A percentile compares a stretch with the other conserved stretches of the same genome.
Conservation (phyloP, 306 rosid genomes). For the Inga laurina region DNA sequence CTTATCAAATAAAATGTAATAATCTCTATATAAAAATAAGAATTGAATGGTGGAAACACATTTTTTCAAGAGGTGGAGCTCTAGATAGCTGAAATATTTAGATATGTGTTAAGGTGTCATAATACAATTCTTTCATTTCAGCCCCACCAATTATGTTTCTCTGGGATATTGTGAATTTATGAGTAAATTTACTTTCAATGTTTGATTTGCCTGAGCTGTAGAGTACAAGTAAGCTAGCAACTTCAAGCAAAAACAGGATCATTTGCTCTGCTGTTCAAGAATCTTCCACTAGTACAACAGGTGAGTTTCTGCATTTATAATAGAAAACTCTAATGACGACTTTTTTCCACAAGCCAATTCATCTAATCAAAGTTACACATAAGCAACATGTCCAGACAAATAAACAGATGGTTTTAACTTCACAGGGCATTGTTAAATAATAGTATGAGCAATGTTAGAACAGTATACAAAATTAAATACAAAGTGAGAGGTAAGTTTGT, state of each 20-base stretch:
- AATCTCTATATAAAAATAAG: background rate
- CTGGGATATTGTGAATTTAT: conserved; percentile 2
- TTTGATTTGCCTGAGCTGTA: conserved; percentile 36
- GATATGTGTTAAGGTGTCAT: background rate
- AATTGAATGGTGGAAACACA: background rate
- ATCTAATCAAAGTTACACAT: too few species aligned
- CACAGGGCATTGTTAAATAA: too few species aligned
- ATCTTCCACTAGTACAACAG: conserved; percentile 70
- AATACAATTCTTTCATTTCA: background rate
- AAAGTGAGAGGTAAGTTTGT: background rate
- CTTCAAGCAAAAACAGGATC: conserved; percentile 41
- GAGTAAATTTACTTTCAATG: conserved; percentile 1
- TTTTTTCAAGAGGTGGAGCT: background rate
- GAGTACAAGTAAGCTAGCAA: conserved; percentile 44
- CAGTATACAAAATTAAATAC: background rate
- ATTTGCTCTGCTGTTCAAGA: conserved; percentile 86
- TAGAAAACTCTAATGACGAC: background rate
- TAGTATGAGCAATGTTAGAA: background rate
- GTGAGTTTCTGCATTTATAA: conserved; percentile 41
- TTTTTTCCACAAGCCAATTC: too few species aligned
- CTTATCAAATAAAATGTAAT: background rate
- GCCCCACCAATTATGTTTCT: background rate
- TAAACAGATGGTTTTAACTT: background rate
- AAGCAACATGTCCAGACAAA: too few species aligned
- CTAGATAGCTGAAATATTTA: background rate